These are phyloP conservation scores for Aspergillus intermedius DNA, from an alignment of 2,329 filamentous ascomycete genomes.

Conservation along the genomic window DNA sequence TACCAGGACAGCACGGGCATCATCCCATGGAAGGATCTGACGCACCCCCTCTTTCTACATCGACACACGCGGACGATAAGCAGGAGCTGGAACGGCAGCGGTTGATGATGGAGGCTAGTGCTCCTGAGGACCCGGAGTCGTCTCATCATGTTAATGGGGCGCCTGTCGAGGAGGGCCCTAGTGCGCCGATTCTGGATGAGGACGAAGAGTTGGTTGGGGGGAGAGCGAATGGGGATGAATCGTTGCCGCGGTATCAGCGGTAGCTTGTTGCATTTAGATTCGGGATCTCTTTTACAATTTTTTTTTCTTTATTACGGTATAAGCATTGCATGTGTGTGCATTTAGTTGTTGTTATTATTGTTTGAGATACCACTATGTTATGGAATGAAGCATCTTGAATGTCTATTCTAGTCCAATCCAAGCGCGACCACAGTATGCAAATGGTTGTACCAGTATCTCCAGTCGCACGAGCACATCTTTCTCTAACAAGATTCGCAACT, in stretches of 20 bases:
- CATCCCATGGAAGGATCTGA: conserved; percentile 36
- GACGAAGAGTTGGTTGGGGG: conserved; percentile 42
- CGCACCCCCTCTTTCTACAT: conserved; percentile 7
- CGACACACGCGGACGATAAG: conserved; percentile 60
- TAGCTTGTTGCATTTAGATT: conserved; percentile 12
- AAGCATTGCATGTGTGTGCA: conserved; percentile 14
- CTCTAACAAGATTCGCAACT: too few species aligned
- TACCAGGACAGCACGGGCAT: conserved; percentile 21
- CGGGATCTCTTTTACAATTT: conserved; percentile 4
- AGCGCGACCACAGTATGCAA: too few species aligned
- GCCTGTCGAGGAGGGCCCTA: conserved; percentile 33
- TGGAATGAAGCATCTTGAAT: background rate
- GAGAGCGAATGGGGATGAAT: conserved; percentile 32
- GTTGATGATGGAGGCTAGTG: conserved; percentile 58
- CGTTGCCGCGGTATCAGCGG: conserved; percentile 41
- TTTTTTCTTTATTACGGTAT: conserved; percentile 5
- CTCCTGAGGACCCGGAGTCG: conserved; percentile 38
- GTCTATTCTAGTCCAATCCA: background rate
- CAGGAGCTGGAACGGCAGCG: conserved; percentile 65
- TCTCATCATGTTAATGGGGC: conserved; percentile 5
- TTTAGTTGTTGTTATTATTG: conserved; percentile 8
- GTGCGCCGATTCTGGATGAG: conserved; percentile 55
- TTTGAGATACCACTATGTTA: conserved; percentile 1
- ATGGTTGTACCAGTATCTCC: too few species aligned
- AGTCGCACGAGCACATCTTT: too few species aligned